Base-by-base conservation (phyloP, 2,329 filamentous ascomycete species). In the Cladosporium austrohemisphaericum region DNA sequence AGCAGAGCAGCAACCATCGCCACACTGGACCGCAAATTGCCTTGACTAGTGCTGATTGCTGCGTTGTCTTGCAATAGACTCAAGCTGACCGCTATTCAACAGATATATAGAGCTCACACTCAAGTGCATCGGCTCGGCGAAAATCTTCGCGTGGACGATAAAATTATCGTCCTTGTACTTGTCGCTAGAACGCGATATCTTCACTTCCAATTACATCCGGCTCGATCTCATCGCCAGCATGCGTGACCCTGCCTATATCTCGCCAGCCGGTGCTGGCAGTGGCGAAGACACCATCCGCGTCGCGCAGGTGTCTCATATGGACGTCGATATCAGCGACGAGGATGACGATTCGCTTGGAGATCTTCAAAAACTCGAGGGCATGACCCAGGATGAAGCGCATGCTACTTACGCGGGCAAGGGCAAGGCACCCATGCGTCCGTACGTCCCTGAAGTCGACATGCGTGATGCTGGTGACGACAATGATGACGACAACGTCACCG, bases 401-500 rank as follows among this genome's bases (percentile, higher is more conserved):
- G 16, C 10, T 18, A 38, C 9, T 10, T 38, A 31, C 23, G 3
- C 19, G 9, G 33, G 33, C 44, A 48, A 38, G 11, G 33, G 14
- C 33, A 31, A 48, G 22, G 33, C 25, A 13, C 16, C 25, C 11
- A 25, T 28, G 18, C 25, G 18, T 20, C 7, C 19, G 14, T 5
- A 5, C 25, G 25, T 41, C n/a, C 26, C 18, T 20, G 44, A 47
- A 18, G 33, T 31, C 5, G 33, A 47, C 16, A 47, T 47, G 44
- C 20, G 29, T 7, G 44, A 47, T 13, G 11, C 18, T 16, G 44
- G 38, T 7, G n/a, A 31, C 18, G 44, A 29, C 25, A 5, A 22
- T 14, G 33, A 47, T 13, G 33, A 41, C 9, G 46, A 49, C 18
- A 36, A 52, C 14, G 45, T 57, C 23, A 49, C 51, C 10, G 55